Percentiles rank a stretch among this genome's conserved stretches.
Evolutionary conservation across 805 yeast species (phyloP).

Genomic region (Kazachstania taianensis): DNA sequence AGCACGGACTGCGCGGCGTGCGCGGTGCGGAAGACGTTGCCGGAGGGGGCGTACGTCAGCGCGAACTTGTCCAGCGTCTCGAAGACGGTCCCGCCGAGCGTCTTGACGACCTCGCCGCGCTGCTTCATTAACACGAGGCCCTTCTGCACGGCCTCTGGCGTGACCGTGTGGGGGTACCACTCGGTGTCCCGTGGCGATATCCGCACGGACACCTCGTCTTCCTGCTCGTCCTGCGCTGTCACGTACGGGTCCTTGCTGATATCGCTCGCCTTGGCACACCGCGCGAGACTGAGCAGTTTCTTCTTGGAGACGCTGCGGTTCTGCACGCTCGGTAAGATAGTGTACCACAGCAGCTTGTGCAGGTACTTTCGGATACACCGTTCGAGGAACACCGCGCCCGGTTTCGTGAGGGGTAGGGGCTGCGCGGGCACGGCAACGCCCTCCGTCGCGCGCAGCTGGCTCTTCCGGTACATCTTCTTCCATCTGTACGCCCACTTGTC

Average conservation of each 20-base stretch:
- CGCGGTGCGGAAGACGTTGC: conserved; percentile 10
- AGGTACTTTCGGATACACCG: conserved; percentile 12
- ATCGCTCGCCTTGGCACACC: background rate
- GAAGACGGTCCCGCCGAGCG: conserved; percentile 7
- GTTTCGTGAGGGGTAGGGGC: conserved; percentile 10
- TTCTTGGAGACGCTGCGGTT: conserved; percentile 8
- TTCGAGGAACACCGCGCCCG: conserved; percentile 10
- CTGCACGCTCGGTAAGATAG: conserved; percentile 15
- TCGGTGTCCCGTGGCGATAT: too few relatives aligned
- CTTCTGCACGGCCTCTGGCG: conserved; percentile 10
- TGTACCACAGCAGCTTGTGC: conserved; percentile 11
- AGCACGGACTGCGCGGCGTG: conserved; percentile 5
- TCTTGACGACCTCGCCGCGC: background rate
- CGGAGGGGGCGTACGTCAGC: conserved; percentile 12
- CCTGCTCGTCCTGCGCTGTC: background rate
- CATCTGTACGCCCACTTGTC: conserved; percentile 24
- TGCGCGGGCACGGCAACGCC: conserved; percentile 11
- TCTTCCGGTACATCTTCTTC: conserved; percentile 19
- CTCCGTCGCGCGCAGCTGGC: conserved; percentile 11
- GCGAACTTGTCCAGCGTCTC: conserved; percentile 17
- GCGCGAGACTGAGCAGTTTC: background rate
- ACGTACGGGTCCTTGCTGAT: background rate
- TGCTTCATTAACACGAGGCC: conserved; percentile 7
- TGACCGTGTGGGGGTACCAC: conserved; percentile 16
- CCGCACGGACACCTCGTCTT: too few relatives aligned